phyloP scores from a whole-genome alignment of 225 moss, liverwort and hornwort genomes.

The Bryum argenteum region DNA sequence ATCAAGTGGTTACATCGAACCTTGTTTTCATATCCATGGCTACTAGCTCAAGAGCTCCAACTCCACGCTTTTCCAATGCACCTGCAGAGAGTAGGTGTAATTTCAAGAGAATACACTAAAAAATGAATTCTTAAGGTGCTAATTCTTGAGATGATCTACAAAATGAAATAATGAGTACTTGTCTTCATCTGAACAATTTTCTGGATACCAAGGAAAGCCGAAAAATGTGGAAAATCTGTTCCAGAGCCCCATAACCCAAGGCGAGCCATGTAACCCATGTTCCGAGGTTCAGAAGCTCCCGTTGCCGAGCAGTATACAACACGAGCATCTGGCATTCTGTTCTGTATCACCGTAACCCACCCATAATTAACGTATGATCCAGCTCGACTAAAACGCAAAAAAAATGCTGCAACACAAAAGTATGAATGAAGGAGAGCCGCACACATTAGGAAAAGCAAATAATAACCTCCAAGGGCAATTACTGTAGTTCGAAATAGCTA shows the following conservation, averaged over 20 bases:
- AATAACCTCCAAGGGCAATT: constrained; percentile 14
- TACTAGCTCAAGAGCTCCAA: constrained; percentile 98
- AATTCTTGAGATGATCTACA: constrained; percentile 4
- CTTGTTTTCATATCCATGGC: constrained; percentile 99
- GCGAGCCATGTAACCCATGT: constrained; percentile 99
- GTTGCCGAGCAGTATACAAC: constrained; percentile 99
- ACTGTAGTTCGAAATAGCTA: constrained; percentile 3
- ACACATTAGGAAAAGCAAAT: constrained; percentile 10
- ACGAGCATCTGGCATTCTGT: constrained; percentile 77
- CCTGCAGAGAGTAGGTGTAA: constrained; percentile 42
- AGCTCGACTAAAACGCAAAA: constrained; percentile 4
- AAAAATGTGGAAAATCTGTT: constrained; percentile 92
- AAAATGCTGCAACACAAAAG: not conserved
- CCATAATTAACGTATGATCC: constrained; percentile 26
- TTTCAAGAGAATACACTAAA: constrained; percentile 6
- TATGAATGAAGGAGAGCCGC: constrained; percentile 10
- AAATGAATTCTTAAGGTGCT: not conserved
- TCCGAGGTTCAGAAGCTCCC: constrained; percentile 98
- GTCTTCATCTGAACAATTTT: constrained; percentile 27
- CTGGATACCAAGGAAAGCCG: constrained; percentile 80
- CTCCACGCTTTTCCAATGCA: constrained; percentile 95
- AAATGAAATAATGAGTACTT: constrained; percentile 5
- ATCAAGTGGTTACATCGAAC: constrained; percentile 39
- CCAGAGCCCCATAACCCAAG: constrained; percentile 95
- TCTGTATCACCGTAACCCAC: constrained; percentile 49